Evolutionary conservation across 768 basidiomycete species (phyloP).

Genomic region (Lanmaoa pseudosensibilis): DNA sequence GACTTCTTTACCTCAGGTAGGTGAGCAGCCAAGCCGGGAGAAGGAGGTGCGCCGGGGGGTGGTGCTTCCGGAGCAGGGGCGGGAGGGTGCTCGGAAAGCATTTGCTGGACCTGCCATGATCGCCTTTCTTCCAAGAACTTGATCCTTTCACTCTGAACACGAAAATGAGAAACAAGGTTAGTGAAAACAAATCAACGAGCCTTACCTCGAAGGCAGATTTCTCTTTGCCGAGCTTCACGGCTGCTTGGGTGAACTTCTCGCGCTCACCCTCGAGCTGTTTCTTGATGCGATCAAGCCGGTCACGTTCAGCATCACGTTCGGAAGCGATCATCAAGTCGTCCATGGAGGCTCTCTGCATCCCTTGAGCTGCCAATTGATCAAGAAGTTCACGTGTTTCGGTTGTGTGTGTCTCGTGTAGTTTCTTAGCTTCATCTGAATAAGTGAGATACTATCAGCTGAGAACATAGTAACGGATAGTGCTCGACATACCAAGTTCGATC

Average conservation of each 20-base stretch:
- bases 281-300: conserved; percentile 51
- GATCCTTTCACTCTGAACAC: conserved; percentile 55
- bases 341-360: conserved; percentile 34
- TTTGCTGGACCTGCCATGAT: conserved; percentile 66
- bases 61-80: conserved; percentile 32
- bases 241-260: conserved; percentile 60
- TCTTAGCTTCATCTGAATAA: conserved; percentile 46
- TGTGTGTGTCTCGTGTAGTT: conserved; percentile 42
- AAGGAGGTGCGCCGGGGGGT: conserved; percentile 11
- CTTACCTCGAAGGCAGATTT: conserved; percentile 64
- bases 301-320: conserved; percentile 52
- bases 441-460: conserved; percentile 7
- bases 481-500: conserved; percentile 55
- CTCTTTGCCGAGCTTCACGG: conserved; percentile 63
- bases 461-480: not conserved
- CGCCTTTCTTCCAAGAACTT: conserved; percentile 68
- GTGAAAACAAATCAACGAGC: not conserved
- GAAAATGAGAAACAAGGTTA: conserved; percentile 1
- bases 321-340: conserved; percentile 53
- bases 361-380: conserved; percentile 51
- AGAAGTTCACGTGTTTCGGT: conserved; percentile 54
- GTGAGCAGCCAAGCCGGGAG: conserved; percentile 24
- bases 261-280: conserved; percentile 66
- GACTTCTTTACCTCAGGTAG: conserved; percentile 39
- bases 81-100: conserved; percentile 58